phyloP scores from a whole-genome alignment of 2,329 filamentous ascomycete genomes.

The Tolypocladium inflatum region DNA sequence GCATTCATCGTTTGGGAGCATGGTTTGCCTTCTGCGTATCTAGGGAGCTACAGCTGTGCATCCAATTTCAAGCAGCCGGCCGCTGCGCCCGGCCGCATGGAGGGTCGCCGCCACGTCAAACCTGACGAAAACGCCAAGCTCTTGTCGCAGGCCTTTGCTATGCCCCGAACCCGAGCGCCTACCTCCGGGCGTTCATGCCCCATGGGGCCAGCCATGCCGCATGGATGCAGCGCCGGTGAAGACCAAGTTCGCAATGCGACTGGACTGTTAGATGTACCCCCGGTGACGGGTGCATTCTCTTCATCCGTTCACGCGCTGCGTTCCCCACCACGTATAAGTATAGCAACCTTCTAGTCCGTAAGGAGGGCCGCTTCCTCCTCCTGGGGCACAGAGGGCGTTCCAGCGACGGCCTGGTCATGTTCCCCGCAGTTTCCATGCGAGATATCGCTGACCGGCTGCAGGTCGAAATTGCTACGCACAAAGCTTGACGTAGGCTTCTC shows the following conservation, averaged over 20 bases:
- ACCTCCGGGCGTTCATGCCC: not conserved
- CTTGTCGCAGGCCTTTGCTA: not conserved
- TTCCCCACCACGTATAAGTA: not conserved
- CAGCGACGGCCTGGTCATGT: not conserved
- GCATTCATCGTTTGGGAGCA: not conserved
- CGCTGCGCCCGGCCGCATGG: not conserved
- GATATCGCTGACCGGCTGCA: conserved; percentile 3
- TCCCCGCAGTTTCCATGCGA: conserved; percentile 1
- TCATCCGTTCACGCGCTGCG: not conserved
- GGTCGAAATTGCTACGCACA: not conserved
- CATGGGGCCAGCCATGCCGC: not conserved
- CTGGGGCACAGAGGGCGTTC: not conserved
- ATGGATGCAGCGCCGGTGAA: not conserved
- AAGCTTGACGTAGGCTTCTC: not conserved
- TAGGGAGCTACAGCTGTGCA: not conserved
- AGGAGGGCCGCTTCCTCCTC: not conserved
- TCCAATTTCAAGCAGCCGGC: not conserved
- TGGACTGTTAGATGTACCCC: not conserved
- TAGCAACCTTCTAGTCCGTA: not conserved
- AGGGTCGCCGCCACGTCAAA: not conserved
- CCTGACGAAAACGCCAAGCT: not conserved
- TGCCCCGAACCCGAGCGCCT: not conserved
- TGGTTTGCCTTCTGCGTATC: not conserved
- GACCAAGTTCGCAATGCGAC: not conserved
- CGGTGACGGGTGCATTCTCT: not conserved